Percentiles rank a stretch among this genome's conserved stretches.
phyloP scores from a whole-genome alignment of 2,329 filamentous ascomycete genomes.

The Periconia digitata region DNA sequence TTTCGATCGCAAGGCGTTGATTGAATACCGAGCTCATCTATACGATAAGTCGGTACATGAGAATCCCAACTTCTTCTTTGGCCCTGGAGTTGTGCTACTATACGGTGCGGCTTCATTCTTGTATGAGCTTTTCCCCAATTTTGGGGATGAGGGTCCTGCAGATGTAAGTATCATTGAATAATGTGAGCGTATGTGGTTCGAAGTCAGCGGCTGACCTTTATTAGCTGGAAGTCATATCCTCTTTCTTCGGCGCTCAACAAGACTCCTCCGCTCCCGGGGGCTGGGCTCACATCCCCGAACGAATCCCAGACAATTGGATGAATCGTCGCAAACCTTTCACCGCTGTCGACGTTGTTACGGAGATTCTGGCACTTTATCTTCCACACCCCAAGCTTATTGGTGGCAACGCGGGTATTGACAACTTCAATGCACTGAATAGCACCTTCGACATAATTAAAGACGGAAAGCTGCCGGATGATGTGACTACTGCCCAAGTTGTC shows the following conservation, averaged over 20 bases:
- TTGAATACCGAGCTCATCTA: constrained; percentile 43
- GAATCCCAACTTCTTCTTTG: constrained; percentile 49
- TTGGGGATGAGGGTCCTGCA: constrained; percentile 18
- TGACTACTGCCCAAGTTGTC: constrained; percentile 27
- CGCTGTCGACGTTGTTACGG: constrained; percentile 36
- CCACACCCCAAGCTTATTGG: constrained; percentile 49
- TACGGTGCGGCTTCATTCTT: constrained; percentile 49
- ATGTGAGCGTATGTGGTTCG: neutral
- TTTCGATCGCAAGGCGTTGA: constrained; percentile 43
- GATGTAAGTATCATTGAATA: constrained; percentile 3
- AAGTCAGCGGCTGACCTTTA: neutral
- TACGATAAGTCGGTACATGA: constrained; percentile 42
- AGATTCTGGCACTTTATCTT: constrained; percentile 48
- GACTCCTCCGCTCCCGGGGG: constrained; percentile 40
- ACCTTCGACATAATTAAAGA: constrained; percentile 43
- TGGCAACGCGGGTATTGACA: constrained; percentile 43
- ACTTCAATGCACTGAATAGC: constrained; percentile 40
- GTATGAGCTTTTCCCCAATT: constrained; percentile 47
- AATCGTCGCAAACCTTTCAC: constrained; percentile 37
- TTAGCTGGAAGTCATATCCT: constrained; percentile 16
- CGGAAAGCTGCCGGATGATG: constrained; percentile 36
- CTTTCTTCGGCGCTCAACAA: constrained; percentile 44
- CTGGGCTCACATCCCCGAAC: constrained; percentile 42
- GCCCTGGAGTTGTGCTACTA: constrained; percentile 43
- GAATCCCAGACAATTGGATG: constrained; percentile 47